phyloP scores from a whole-genome alignment of 805 yeast genomes.

The Alloascoidea africana region DNA sequence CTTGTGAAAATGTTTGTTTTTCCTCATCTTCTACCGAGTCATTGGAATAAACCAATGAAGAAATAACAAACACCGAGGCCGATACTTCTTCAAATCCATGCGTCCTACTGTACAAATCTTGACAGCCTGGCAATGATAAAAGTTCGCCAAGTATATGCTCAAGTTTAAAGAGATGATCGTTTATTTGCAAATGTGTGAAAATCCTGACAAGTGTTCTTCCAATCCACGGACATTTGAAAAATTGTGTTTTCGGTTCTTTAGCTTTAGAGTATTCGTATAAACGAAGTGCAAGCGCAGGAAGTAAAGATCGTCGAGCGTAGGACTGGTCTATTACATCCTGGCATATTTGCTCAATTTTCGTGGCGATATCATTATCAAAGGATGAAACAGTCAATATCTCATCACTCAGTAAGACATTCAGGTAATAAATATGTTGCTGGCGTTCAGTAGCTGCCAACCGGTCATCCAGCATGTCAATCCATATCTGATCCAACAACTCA shows the following conservation, averaged over 20 bases:
- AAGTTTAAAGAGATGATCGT: conserved; percentile 38
- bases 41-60: conserved; percentile 24
- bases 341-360: conserved; percentile 15
- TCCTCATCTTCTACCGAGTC: conserved; percentile 13
- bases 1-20: conserved; percentile 5
- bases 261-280: conserved; percentile 17
- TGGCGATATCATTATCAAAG: conserved; percentile 15
- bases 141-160: conserved; percentile 40
- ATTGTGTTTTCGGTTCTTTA: conserved; percentile 11
- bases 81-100: conserved; percentile 48
- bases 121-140: conserved; percentile 27
- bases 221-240: conserved; percentile 35
- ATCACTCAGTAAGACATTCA: conserved; percentile 32
- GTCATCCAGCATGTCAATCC: conserved; percentile 43
- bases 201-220: conserved; percentile 29
- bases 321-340: conserved; percentile 13
- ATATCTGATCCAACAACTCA: conserved; percentile 26
- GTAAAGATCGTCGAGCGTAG: conserved; percentile 48
- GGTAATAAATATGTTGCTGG: conserved; percentile 40
- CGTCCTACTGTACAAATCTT: conserved; percentile 27
- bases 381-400: conserved; percentile 24
- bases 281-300: conserved; percentile 39
- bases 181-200: conserved; percentile 35
- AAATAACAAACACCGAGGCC: conserved; percentile 32
- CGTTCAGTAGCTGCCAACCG: conserved; percentile 53